Conservation (phyloP, 2,329 filamentous ascomycete genomes). For the Sarocladium strictum region DNA sequence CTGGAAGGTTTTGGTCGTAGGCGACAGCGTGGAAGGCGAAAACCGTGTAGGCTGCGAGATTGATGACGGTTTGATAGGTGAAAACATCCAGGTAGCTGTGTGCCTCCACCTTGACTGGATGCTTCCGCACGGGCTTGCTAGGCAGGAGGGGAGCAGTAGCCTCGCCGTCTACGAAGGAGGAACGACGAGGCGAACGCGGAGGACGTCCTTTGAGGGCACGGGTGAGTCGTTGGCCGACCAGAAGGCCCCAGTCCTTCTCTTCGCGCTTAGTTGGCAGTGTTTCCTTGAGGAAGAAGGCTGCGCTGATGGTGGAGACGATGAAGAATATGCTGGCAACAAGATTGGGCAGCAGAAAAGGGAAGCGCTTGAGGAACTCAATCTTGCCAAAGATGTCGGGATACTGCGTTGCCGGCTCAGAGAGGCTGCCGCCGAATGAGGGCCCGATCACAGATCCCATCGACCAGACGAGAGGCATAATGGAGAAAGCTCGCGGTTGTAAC, state of each 20-base stretch:
- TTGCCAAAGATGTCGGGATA: conserved; percentile 65
- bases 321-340: conserved; percentile 73
- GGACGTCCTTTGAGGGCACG: conserved; percentile 23
- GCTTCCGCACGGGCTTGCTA: conserved; percentile 16
- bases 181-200: conserved; percentile 28
- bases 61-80: conserved; percentile 65
- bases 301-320: conserved; percentile 66
- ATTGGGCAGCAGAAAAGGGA: conserved; percentile 82
- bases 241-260: conserved; percentile 66
- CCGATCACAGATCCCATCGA: conserved; percentile 83
- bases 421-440: conserved; percentile 78
- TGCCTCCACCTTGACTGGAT: conserved; percentile 8
- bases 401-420: conserved; percentile 74
- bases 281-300: conserved; percentile 78
- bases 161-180: conserved; percentile 50
- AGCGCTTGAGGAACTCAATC: conserved; percentile 62
- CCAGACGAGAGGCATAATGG: conserved; percentile 88
- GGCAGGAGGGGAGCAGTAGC: conserved; percentile 50
- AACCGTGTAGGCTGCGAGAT: conserved; percentile 72
- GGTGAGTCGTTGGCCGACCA: conserved; percentile 62
- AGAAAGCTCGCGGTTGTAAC: conserved; percentile 83
- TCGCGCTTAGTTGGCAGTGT: conserved; percentile 69
- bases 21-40: conserved; percentile 77
- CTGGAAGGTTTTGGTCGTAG: conserved; percentile 81
- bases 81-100: conserved; percentile 59